phyloP scores from a whole-genome alignment of 2,329 filamentous ascomycete species.

The Pseudopyrenochaeta lycopersici region DNA sequence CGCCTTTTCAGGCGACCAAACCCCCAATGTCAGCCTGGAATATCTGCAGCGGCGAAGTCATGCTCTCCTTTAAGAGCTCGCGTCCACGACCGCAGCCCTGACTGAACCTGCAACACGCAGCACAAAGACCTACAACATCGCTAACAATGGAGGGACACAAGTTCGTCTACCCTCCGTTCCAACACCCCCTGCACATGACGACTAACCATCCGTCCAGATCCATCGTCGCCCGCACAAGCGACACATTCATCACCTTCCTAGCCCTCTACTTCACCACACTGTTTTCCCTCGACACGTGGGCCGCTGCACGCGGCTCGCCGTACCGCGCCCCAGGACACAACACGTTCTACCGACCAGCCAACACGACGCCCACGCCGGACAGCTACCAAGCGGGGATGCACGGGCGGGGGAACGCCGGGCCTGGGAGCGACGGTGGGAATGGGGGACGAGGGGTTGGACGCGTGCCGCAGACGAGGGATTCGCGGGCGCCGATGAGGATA shows the following conservation, averaged over 20 bases:
- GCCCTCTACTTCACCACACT: constrained; percentile 52
- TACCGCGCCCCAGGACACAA: constrained; percentile 35
- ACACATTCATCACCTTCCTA: constrained; percentile 43
- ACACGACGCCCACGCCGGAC: constrained; percentile 21
- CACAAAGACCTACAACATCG: neutral
- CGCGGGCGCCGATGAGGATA: constrained; percentile 38
- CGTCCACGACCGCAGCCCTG: neutral
- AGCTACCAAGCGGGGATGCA: constrained; percentile 45
- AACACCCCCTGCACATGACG: neutral
- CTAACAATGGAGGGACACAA: constrained; percentile 10
- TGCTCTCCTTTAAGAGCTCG: neutral
- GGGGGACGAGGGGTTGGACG: constrained; percentile 27
- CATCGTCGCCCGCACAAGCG: constrained; percentile 8
- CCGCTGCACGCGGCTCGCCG: constrained; percentile 44
- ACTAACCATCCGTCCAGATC: constrained; percentile 10
- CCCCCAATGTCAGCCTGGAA: neutral
- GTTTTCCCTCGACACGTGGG: constrained; percentile 49
- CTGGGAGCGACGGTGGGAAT: constrained; percentile 14
- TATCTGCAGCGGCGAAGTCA: neutral
- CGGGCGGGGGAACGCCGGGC: constrained; percentile 33
- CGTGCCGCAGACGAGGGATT: constrained; percentile 32
- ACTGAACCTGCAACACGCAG: neutral
- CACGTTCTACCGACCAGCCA: constrained; percentile 35
- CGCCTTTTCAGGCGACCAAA: constrained; percentile 8
- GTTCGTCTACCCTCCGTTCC: constrained; percentile 1